Evolutionary conservation across 371 early-diverging fungal genomes (phyloP), one percentile per base, ranked within the genome.

Genomic region (Batkoa obscura): DNA sequence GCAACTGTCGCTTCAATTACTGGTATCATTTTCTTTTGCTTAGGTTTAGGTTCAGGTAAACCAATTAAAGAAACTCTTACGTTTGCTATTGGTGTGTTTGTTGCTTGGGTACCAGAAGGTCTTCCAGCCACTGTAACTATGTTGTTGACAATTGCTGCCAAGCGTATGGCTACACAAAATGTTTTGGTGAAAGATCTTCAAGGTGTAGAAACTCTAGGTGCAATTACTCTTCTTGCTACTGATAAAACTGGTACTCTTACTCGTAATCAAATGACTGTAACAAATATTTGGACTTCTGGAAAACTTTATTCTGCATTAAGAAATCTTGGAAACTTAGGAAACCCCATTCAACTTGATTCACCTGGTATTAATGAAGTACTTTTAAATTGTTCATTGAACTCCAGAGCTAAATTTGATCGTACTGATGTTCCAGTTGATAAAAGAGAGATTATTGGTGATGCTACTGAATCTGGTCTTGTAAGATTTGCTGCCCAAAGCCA

Each of bases 161-260:
- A 92, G 68, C 85, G 92, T 57, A 88, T 96, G 88, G 84, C 91
- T 0, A 55, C 66, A 8, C 72, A 78, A 56, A 83, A 93, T 58
- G 90, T 94, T 2, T 72, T 95, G 13, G 94, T 94, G 59, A 95
- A 92, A 64, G 90, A 94, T 64, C 67, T 95, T 37, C 83, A 87
- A 58, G 94, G 90, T 59, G 93, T 95, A 15, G 94, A 95, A 62
- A 92, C 94, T 12, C 78, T 94, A 17, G 94, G 94, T 43, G 89
- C 90, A 1, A 90, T 96, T 47, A 94, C 95, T 15, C 69, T 90
- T 10, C 71, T 96, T 53, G 93, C 91, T 38, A 92, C 93, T 0
- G 94, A 94, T 65, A 95, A 96, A 70, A 93, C 94, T 0, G 94
- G 95, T 56, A 94, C 96, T 38, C 68, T 95, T 58, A 93, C 94